Evolutionary conservation across 116 monocot genomes (phyloP).

Genomic region (Trichopus zeylanicus): DNA sequence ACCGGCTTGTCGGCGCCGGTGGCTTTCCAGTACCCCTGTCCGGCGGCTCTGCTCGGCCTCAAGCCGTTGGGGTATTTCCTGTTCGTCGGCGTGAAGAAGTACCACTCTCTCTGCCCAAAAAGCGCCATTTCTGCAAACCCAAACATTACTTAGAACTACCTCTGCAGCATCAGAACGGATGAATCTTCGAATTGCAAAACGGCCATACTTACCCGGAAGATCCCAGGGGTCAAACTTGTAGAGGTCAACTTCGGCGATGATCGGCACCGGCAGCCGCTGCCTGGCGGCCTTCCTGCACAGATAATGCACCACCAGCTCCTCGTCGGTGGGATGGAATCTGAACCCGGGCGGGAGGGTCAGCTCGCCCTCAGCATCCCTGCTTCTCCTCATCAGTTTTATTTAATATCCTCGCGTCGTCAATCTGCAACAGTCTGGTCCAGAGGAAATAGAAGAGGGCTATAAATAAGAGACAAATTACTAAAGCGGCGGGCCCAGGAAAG

Average conservation of each 20-base stretch:
- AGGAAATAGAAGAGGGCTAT: too few species aligned
- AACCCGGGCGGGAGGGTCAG: conserved; percentile 64
- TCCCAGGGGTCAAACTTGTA: conserved; percentile 42
- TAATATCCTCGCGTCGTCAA: too few species aligned
- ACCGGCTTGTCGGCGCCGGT: conserved; percentile 13
- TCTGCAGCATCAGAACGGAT: too few species aligned
- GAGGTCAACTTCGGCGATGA: conserved; percentile 49
- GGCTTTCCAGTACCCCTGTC: conserved; percentile 10
- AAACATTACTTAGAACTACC: too few species aligned
- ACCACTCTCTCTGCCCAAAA: conserved; percentile 15
- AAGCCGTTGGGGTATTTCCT: conserved; percentile 12
- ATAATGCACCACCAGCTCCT: conserved; percentile 50
- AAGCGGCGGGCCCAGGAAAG: too few species aligned
- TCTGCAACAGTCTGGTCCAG: too few species aligned
- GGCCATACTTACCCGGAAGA: conserved; percentile 16
- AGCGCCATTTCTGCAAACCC: conserved; percentile 10
- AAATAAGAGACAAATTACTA: too few species aligned
- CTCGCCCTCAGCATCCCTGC: conserved; percentile 43
- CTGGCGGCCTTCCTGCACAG: conserved; percentile 21
- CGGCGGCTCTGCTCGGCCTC: conserved; percentile 8
- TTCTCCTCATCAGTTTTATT: conserved; percentile 15
- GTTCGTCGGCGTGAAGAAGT: conserved; percentile 10
- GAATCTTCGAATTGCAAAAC: too few species aligned
- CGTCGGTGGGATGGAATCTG: conserved; percentile 72
- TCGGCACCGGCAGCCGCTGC: conserved; percentile 23